phyloP scores from a whole-genome alignment of 2,329 filamentous ascomycete genomes.

The Delphinella strobiligena region DNA sequence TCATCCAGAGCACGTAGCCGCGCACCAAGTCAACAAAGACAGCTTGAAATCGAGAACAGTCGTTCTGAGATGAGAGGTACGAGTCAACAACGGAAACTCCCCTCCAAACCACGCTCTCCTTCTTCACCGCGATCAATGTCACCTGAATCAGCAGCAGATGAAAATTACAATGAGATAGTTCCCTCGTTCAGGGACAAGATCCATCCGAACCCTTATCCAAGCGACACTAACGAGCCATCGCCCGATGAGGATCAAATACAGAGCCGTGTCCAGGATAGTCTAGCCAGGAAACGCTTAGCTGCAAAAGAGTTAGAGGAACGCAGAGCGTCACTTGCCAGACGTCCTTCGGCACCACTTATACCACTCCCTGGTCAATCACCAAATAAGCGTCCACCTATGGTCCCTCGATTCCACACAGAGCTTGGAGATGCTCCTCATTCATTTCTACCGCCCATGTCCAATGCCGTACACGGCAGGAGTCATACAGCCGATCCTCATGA shows the following conservation, averaged over 20 bases:
- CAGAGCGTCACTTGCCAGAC: slow-evolving; percentile 67
- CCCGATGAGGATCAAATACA: too few relatives aligned
- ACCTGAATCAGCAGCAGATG: too few relatives aligned
- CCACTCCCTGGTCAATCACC: slow-evolving; percentile 53
- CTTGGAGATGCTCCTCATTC: slow-evolving; percentile 33
- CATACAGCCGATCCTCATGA: slow-evolving; percentile 52
- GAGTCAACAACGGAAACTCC: slow-evolving; percentile 47
- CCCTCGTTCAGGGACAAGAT: too few relatives aligned
- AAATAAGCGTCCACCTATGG: slow-evolving; percentile 26
- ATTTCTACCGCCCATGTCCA: slow-evolving; percentile 21
- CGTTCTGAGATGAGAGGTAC: slow-evolving; percentile 34
- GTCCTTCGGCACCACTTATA: slow-evolving; percentile 69
- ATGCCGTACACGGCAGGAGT: slow-evolving; percentile 39
- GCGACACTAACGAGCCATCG: too few relatives aligned
- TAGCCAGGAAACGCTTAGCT: slow-evolving; percentile 32
- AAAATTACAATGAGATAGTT: too few relatives aligned
- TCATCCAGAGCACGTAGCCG: slow-evolving; percentile 12
- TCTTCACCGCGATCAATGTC: slow-evolving; percentile 72
- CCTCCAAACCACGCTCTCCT: slow-evolving; percentile 55
- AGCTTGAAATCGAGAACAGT: not conserved
- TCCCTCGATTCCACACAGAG: slow-evolving; percentile 24
- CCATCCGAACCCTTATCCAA: too few relatives aligned
- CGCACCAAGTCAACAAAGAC: slow-evolving; percentile 1
- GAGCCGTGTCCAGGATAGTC: not conserved
- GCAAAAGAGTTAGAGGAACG: slow-evolving; percentile 82